These are phyloP conservation scores for Cutaneotrichosporon sp. DNA, from an alignment of 1,284 basidiomycete genomes.

Conservation along the genomic window DNA sequence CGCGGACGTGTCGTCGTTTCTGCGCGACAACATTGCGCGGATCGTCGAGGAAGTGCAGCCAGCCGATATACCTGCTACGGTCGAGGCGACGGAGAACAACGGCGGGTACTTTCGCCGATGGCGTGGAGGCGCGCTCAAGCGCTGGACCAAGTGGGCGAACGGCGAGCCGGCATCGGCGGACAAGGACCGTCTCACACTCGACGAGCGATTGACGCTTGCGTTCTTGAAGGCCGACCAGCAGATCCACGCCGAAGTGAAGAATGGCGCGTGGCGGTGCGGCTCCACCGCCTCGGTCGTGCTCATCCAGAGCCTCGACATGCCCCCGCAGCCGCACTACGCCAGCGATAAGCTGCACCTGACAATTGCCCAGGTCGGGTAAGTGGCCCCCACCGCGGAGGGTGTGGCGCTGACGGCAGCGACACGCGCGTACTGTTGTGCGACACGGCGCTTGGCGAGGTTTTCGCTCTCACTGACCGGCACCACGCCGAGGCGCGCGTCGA, in stretches of 20 bases:
- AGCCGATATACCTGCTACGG: constrained; percentile 65
- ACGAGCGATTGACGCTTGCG: constrained; percentile 74
- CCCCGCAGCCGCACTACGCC: constrained; percentile 71
- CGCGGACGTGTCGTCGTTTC: constrained; percentile 63
- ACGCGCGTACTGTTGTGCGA: constrained; percentile 81
- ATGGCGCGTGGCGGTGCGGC: constrained; percentile 54
- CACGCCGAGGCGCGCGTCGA: constrained; percentile 87
- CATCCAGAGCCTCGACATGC: constrained; percentile 73
- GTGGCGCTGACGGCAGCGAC: constrained; percentile 55
- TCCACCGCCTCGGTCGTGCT: constrained; percentile 87
- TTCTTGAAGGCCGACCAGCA: constrained; percentile 73
- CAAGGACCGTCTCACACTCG: constrained; percentile 60
- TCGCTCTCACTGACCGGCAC: constrained; percentile 82
- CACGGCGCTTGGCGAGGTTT: constrained; percentile 63
- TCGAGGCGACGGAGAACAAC: constrained; percentile 63
- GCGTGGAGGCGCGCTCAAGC: constrained; percentile 62
- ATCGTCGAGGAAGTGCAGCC: constrained; percentile 70
- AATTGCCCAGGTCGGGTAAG: constrained; percentile 86
- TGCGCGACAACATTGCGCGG: constrained; percentile 73
- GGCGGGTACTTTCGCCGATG: constrained; percentile 82
- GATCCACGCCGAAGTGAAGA: constrained; percentile 56
- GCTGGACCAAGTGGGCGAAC: constrained; percentile 29
- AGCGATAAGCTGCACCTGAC: constrained; percentile 66
- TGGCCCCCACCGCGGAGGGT: not conserved
- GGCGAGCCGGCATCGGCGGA: constrained; percentile 2